Evolutionary conservation across 2,329 filamentous ascomycete species (phyloP).

Genomic region (Talaromyces sp.): DNA sequence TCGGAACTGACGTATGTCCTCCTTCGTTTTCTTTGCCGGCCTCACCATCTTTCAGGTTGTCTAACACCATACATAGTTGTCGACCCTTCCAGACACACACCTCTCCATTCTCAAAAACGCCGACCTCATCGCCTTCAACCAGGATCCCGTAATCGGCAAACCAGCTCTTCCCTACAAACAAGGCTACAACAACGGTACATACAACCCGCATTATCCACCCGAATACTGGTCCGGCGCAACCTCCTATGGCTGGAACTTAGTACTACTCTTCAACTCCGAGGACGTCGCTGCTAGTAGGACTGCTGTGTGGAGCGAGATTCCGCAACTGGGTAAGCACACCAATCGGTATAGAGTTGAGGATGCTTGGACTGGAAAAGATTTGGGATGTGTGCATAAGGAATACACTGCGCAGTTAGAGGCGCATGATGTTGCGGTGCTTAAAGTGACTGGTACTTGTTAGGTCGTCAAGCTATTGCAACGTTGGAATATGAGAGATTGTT

Average conservation of each 20-base stretch:
- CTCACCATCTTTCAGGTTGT: neutral
- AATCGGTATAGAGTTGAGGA: conserved; percentile 26
- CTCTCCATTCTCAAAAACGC: conserved; percentile 45
- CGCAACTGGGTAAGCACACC: conserved; percentile 23
- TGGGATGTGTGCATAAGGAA: conserved; percentile 30
- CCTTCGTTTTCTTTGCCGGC: neutral
- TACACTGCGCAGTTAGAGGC: conserved; percentile 25
- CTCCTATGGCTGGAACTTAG: conserved; percentile 28
- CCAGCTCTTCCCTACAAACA: conserved; percentile 45
- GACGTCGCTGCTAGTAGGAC: conserved; percentile 23
- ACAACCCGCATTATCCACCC: conserved; percentile 32
- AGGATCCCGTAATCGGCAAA: conserved; percentile 44
- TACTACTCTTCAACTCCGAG: conserved; percentile 34
- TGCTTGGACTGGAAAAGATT: conserved; percentile 30
- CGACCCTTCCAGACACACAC: conserved; percentile 34
- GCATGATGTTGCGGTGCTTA: conserved; percentile 32
- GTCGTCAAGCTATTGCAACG: neutral
- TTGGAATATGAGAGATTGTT: neutral
- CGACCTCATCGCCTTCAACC: conserved; percentile 44
- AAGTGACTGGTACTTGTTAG: conserved; percentile 24
- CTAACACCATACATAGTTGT: conserved; percentile 27
- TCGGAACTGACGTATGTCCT: conserved; percentile 40
- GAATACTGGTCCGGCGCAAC: conserved; percentile 38
- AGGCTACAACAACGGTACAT: conserved; percentile 38
- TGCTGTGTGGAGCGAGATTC: conserved; percentile 31